Conservation (phyloP, 2,329 filamentous ascomycete species). For the Alternaria brassicae region DNA sequence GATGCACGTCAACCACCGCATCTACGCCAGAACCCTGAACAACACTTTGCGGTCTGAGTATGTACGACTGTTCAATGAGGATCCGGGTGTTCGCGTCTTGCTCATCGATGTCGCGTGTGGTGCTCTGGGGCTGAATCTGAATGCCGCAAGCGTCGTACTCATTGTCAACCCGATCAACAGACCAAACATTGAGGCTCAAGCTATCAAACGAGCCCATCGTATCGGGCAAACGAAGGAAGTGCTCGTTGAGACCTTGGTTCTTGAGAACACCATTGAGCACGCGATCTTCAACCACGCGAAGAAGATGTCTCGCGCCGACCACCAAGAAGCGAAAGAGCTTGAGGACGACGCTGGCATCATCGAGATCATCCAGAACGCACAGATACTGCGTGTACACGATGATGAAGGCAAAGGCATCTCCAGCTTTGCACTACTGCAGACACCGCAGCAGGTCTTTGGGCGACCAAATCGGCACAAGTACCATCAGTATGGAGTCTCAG, state of each 20-base stretch:
- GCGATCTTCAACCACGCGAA: conserved; percentile 76
- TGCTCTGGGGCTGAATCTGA: conserved; percentile 86
- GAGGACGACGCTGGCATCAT: conserved; percentile 66
- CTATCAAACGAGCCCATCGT: conserved; percentile 86
- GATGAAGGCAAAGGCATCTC: conserved; percentile 38
- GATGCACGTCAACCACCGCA: conserved; percentile 66
- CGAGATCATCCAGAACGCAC: conserved; percentile 65
- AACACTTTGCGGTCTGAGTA: conserved; percentile 73
- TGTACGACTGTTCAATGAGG: conserved; percentile 77
- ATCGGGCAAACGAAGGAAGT: conserved; percentile 84
- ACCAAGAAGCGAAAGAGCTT: conserved; percentile 62
- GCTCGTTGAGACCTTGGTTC: conserved; percentile 82
- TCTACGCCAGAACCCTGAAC: conserved; percentile 70
- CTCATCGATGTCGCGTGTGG: conserved; percentile 93
- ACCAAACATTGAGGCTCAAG: conserved; percentile 84
- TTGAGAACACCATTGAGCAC: conserved; percentile 83
- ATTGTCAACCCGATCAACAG: conserved; percentile 90
- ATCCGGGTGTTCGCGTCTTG: conserved; percentile 73
- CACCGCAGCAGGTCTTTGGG: conserved; percentile 56
- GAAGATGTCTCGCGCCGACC: conserved; percentile 72
- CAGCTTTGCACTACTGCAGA: conserved; percentile 53
- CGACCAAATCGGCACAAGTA: conserved; percentile 40
- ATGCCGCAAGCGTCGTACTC: conserved; percentile 81
- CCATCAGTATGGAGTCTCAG: conserved; percentile 33
- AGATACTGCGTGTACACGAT: conserved; percentile 54